Percentiles rank a stretch among this genome's conserved stretches.
Conservation (phyloP, 2,329 filamentous ascomycete genomes). For the Sclerotinia sclerotiorum region DNA sequence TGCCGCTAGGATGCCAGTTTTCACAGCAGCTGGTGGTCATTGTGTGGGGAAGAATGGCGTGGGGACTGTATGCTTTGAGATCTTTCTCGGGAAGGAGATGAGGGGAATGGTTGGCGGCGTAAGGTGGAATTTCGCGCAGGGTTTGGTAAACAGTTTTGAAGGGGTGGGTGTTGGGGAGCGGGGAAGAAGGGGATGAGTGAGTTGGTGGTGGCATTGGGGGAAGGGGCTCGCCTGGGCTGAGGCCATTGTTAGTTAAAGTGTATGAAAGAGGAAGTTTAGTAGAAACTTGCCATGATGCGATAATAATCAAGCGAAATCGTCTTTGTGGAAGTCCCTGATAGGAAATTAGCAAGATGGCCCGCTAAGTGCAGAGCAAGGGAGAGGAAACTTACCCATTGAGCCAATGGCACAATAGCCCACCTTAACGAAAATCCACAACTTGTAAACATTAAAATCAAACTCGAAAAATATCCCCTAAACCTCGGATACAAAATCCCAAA, state of each 20-base stretch:
- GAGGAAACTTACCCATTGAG: conserved; percentile 44
- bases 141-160: conserved; percentile 48
- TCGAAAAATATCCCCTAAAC: conserved; percentile 57
- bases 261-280: background rate
- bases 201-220: conserved; percentile 65
- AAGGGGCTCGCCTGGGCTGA: conserved; percentile 66
- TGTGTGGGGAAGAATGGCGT: conserved; percentile 52
- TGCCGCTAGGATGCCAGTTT: conserved; percentile 66
- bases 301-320: conserved; percentile 51
- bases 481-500: conserved; percentile 60
- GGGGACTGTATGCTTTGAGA: conserved; percentile 46
- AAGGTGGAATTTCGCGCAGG: conserved; percentile 32
- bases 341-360: background rate
- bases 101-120: conserved; percentile 44
- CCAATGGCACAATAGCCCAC: conserved; percentile 61
- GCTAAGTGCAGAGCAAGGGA: background rate
- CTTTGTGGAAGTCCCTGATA: conserved; percentile 32
- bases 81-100: conserved; percentile 18
- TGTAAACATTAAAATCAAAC: conserved; percentile 64
- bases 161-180: conserved; percentile 35
- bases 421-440: conserved; percentile 65
- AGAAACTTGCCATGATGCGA: conserved; percentile 47
- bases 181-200: conserved; percentile 47
- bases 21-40: conserved; percentile 65
- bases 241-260: conserved; percentile 12